Base-by-base conservation (phyloP, 2,329 filamentous ascomycete species). In the Aspergillus fijiensis region DNA sequence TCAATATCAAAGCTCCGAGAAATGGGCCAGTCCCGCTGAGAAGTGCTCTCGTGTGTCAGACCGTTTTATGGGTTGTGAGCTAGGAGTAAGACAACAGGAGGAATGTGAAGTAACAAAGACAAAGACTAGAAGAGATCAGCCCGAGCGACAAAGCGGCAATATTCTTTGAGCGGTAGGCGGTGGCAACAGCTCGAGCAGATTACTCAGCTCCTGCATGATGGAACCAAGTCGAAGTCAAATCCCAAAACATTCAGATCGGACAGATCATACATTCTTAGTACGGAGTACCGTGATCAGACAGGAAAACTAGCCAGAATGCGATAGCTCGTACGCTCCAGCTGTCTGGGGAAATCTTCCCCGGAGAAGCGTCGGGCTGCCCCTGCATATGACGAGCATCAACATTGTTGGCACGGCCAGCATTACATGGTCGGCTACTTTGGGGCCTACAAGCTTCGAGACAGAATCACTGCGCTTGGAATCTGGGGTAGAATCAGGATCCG, bases 131-230 rank as follows among this genome's bases (percentile, higher is more conserved):
- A 7, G 12, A 49, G 53, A 21, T 16, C 23, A 11, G 19, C 33
- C 29, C n/a, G 11, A 39, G 51, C n/a, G n/a, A 21, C 31, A 31
- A 23, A 48, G n/a, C 10, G 52, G 42, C 52, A 55, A 42, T 49
- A 55, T 33, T 16, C 51, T 33, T 31, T 50, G 19, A 55, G 12
- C 1, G 31, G 58, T 54, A 66, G 59, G 64, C 64, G 64, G 64
- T 66, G 64, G 50, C 49, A 49, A 53, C 21, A 12, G 11, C 5
- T 50, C 4, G 9, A 16, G 2, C 31, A 14, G 27, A 49, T 60
- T 49, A 55, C 35, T 62, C 58, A 60, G 49, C 48, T 5, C 6
- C 25, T 11, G 12, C 25, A 21, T n/a, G 16, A 42, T 48, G 19
- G 35, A 57, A 55, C 29, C 27, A 51, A 5, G 55, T 27, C n/a